Evolutionary conservation across 2,329 filamentous ascomycete genomes (phyloP).

Genomic region (Zalaria sp.): DNA sequence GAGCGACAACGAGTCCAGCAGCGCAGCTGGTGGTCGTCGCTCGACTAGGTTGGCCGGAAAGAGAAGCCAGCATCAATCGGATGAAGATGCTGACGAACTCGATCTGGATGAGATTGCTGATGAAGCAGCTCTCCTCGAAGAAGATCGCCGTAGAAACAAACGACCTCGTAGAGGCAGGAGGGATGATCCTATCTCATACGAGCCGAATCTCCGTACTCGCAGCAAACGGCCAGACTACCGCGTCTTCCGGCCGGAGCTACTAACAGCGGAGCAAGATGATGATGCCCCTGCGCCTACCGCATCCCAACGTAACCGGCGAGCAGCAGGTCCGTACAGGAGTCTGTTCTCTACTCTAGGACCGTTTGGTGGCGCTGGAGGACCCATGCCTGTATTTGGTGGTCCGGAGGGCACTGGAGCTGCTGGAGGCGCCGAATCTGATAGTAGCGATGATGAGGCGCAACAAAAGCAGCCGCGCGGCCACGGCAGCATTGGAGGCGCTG

Average conservation of each 20-base stretch:
- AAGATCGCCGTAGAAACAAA: conserved; percentile 31
- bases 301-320: conserved; percentile 46
- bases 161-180: conserved; percentile 18
- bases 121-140: conserved; percentile 43
- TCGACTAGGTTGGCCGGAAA: conserved; percentile 37
- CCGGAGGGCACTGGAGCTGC: conserved; percentile 61
- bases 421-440: conserved; percentile 81
- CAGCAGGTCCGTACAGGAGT: conserved; percentile 55
- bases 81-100: conserved; percentile 32
- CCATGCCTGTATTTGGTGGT: conserved; percentile 56
- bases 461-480: conserved; percentile 40
- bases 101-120: conserved; percentile 36
- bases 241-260: conserved; percentile 61
- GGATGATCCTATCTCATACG: conserved; percentile 15
- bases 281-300: conserved; percentile 47
- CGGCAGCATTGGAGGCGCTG: conserved; percentile 37
- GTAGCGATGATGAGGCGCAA: conserved; percentile 81
- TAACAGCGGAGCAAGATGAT: conserved; percentile 61
- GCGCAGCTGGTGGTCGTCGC: conserved; percentile 29
- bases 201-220: conserved; percentile 44
- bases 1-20: conserved; percentile 18
- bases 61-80: conserved; percentile 29
- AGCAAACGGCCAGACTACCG: conserved; percentile 72
- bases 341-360: conserved; percentile 85
- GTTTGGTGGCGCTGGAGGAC: conserved; percentile 73